These are phyloP conservation scores for Bipolaris zeicola DNA, from an alignment of 2,329 filamentous ascomycete genomes.

Conservation along the genomic window DNA sequence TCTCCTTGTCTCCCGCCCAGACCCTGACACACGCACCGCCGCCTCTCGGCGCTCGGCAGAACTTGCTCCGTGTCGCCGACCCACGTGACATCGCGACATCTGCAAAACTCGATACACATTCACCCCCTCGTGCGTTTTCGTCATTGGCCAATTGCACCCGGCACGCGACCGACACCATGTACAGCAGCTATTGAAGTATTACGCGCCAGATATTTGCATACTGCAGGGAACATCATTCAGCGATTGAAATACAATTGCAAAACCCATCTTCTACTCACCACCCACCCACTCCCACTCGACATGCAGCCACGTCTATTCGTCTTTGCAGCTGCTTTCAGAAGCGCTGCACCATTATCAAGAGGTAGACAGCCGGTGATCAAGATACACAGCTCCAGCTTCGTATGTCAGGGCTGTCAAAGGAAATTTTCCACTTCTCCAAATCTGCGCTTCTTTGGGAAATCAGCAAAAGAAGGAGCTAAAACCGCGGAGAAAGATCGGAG, in stretches of 20 bases:
- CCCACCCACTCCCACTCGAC: constrained; percentile 12
- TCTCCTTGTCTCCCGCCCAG: not conserved
- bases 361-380: not conserved
- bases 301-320: constrained; percentile 37
- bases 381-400: constrained; percentile 23
- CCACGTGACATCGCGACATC: constrained; percentile 24
- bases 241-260: not conserved
- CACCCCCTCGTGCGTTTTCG: not conserved
- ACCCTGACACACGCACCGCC: not conserved
- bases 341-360: constrained; percentile 19
- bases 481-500: constrained; percentile 30
- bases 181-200: not conserved
- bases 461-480: constrained; percentile 25
- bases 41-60: not conserved
- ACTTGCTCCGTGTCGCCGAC: not conserved
- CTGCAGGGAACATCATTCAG: no score
- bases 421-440: constrained; percentile 40
- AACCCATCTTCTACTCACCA: not conserved
- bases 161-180: not conserved
- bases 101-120: not conserved
- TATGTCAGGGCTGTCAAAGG: constrained; percentile 35
- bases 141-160: not conserved
- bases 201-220: not conserved
- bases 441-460: constrained; percentile 24
- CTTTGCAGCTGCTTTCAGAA: constrained; percentile 26